phyloP scores from a whole-genome alignment of 1,284 basidiomycete genomes.

The Coniferiporia sulphurascens region DNA sequence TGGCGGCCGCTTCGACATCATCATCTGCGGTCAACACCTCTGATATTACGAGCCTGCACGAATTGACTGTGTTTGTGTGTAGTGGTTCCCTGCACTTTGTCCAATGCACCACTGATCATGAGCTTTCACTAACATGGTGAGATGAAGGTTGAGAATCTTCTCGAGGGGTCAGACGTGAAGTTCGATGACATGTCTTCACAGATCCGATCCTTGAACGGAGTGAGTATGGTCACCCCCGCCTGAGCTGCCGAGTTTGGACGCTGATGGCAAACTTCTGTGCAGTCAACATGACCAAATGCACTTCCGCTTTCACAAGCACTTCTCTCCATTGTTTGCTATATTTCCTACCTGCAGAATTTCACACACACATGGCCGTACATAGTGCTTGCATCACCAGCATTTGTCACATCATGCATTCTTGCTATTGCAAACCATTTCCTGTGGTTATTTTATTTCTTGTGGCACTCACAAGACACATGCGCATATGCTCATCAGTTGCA shows the following conservation, averaged over 20 bases:
- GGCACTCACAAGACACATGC: conserved; percentile 48
- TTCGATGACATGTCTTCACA: conserved; percentile 83
- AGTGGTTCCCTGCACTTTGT: not conserved
- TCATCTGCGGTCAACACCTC: conserved; percentile 31
- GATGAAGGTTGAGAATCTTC: conserved; percentile 67
- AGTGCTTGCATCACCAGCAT: conserved; percentile 76
- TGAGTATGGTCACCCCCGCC: conserved; percentile 33
- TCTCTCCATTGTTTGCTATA: conserved; percentile 80
- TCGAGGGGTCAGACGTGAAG: conserved; percentile 72
- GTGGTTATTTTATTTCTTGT: conserved; percentile 92
- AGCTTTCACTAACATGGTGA: not conserved
- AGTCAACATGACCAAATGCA: conserved; percentile 79
- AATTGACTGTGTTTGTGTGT: conserved; percentile 77
- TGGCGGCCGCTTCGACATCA: conserved; percentile 1
- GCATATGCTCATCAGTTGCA: not conserved
- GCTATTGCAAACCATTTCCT: conserved; percentile 88
- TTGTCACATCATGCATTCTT: conserved; percentile 77
- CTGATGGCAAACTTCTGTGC: conserved; percentile 13
- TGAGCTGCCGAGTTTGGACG: not conserved
- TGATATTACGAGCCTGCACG: conserved; percentile 78
- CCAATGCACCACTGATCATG: not conserved
- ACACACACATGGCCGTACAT: conserved; percentile 85
- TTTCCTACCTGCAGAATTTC: conserved; percentile 90
- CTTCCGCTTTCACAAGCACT: conserved; percentile 69
- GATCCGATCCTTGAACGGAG: conserved; percentile 77